Evolutionary conservation across 108 stramenopile species (phyloP), one percentile per base, ranked within the genome.

Genomic region (Cyclotella sp.): DNA sequence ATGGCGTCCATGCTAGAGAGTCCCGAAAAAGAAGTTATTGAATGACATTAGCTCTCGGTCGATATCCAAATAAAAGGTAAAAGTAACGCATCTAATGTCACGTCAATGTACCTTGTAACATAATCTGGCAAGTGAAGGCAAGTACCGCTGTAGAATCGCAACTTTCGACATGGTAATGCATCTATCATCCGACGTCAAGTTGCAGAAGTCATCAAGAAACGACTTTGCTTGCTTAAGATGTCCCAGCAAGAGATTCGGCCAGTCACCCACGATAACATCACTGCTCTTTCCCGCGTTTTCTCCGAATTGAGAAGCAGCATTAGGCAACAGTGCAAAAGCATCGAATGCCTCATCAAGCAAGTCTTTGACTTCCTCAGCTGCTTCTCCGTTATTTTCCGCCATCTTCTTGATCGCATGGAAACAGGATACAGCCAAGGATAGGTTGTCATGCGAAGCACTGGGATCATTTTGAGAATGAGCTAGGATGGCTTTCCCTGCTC

Each of bases 261-360:
- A 77, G 34, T 75, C 40, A 29, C n/a, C 62, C 7, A 62, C 70
- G 49, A 19, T 8, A 18, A 49, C 63, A 51, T 30, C 52, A 18
- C 24, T 19, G 65, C 67, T 53, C 26, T n/a, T 76, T 29, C 40
- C 29, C 22, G 3, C n/a, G 0, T 44, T 11, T 42, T 68, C 60
- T 57, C 74, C 79, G 21, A 76, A 70, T 9, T 79, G 66, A 28
- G 73, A 76, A 14, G 83, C 75, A 41, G 83, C 83, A 59, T 65
- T 66, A 0, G 83, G 75, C 42, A 81, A 59, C 47, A 66, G 30
- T 21, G 68, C 42, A 45, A 63, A 43, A 14, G 67, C 62, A 54
- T 84, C 83, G 64, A 84, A 84, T 42, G 83, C 83, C 30, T 84
- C 83, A 49, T 84, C 83, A 11, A 84, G 21, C 30, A 70, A 58